Evolutionary conservation across 352 stramenopile species (phyloP).

Genomic region (Phytophthora meadii): DNA sequence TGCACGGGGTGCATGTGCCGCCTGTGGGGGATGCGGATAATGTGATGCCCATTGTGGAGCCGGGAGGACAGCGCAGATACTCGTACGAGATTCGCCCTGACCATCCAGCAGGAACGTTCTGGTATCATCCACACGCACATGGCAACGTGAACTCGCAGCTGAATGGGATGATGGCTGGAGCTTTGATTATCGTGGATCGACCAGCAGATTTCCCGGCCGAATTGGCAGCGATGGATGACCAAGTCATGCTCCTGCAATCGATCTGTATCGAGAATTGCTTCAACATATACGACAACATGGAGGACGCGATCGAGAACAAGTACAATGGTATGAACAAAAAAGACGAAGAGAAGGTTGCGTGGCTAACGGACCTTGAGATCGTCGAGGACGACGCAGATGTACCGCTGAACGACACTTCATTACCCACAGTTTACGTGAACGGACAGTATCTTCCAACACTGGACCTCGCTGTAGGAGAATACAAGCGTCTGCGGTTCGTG

Average conservation of each 20-base stretch:
- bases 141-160: constrained; percentile 82
- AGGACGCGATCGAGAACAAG: constrained; percentile 66
- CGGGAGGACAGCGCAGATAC: constrained; percentile 57
- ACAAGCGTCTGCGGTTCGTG: constrained; percentile 74
- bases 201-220: constrained; percentile 56
- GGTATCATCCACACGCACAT: constrained; percentile 82
- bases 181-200: constrained; percentile 70
- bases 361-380: constrained; percentile 36
- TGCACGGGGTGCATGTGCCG: constrained; percentile 79
- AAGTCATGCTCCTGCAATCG: constrained; percentile 72
- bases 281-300: constrained; percentile 62
- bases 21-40: constrained; percentile 63
- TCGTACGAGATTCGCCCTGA: constrained; percentile 73
- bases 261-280: constrained; percentile 77
- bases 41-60: constrained; percentile 61
- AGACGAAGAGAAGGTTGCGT: constrained; percentile 21
- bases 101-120: constrained; percentile 79
- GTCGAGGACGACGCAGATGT: constrained; percentile 45
- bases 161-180: constrained; percentile 75
- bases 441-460: constrained; percentile 75
- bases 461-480: constrained; percentile 52
- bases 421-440: constrained; percentile 78
- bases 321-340: constrained; percentile 38
- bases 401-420: constrained; percentile 75
- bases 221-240: constrained; percentile 66